Conservation (phyloP, 805 yeast genomes). For the Kluyveromyces lactis region DNA sequence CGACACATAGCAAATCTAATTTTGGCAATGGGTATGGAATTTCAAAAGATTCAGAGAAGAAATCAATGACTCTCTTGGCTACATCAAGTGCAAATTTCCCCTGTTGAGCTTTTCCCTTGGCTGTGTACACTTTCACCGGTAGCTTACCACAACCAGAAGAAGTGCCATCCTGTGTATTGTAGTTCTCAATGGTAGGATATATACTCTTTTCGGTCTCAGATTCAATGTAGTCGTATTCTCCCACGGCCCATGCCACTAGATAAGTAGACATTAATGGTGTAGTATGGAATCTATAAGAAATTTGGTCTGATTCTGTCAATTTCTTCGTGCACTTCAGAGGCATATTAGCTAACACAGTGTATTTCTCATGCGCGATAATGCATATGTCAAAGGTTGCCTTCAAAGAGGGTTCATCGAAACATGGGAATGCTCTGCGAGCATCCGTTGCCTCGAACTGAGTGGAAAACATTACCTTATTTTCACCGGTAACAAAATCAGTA, state of each 20-base stretch:
- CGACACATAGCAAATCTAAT: slow-evolving; percentile 66
- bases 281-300: slow-evolving; percentile 45
- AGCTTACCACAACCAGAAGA: slow-evolving; percentile 28
- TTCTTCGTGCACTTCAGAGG: slow-evolving; percentile 38
- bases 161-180: slow-evolving; percentile 9
- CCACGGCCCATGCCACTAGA: slow-evolving; percentile 64
- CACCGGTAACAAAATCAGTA: slow-evolving; percentile 34
- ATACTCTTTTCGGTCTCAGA: slow-evolving; percentile 32
- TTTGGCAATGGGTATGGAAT: slow-evolving; percentile 75
- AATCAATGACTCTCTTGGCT: slow-evolving; percentile 56
- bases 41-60: slow-evolving; percentile 59
- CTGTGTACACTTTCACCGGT: slow-evolving; percentile 63
- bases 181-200: slow-evolving; percentile 11
- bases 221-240: slow-evolving; percentile 58
- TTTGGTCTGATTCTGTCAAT: slow-evolving; percentile 30
- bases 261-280: slow-evolving; percentile 72
- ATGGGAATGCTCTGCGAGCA: slow-evolving; percentile 72
- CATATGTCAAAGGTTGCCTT: slow-evolving; percentile 59
- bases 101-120: slow-evolving; percentile 44
- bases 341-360: slow-evolving; percentile 63
- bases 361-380: slow-evolving; percentile 41
- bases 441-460: slow-evolving; percentile 62
- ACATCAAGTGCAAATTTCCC: slow-evolving; percentile 56
- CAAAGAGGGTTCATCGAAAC: slow-evolving; percentile 63
- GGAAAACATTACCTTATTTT: slow-evolving; percentile 22